phyloP scores from a whole-genome alignment of 1,284 basidiomycete species.

The Trichosporon sp. region DNA sequence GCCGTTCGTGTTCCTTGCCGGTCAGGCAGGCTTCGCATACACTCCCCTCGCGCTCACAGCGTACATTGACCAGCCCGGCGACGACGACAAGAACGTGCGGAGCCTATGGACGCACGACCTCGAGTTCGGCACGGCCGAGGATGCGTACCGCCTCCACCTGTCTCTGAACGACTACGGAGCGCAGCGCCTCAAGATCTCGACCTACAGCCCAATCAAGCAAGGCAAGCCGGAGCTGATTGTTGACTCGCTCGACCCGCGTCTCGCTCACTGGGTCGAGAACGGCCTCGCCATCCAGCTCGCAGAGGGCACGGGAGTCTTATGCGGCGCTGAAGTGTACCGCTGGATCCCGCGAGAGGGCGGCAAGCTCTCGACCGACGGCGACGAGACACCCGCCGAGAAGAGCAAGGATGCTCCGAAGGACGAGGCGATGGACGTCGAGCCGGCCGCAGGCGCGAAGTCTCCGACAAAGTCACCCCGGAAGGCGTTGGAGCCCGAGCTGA shows the following conservation, averaged over 20 bases:
- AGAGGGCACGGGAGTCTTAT: constrained; percentile 6
- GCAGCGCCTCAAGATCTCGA: constrained; percentile 1
- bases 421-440: constrained; percentile 1
- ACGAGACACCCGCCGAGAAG: neutral
- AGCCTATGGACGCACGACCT: constrained; percentile 19
- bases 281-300: constrained; percentile 12
- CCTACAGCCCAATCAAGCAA: neutral
- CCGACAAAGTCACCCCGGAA: neutral
- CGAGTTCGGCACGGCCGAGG: constrained; percentile 7
- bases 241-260: constrained; percentile 7
- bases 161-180: neutral
- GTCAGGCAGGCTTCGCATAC: constrained; percentile 19
- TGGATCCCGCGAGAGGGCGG: constrained; percentile 8
- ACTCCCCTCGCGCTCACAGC: constrained; percentile 19
- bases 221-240: neutral
- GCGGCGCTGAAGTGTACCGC: constrained; percentile 2
- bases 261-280: constrained; percentile 7
- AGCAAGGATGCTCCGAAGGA: neutral
- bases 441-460: neutral
- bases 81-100: constrained; percentile 1
- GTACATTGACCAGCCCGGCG: constrained; percentile 10
- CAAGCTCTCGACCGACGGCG: neutral
- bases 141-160: constrained; percentile 10
- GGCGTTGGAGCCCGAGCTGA: neutral
- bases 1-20: constrained; percentile 6